A percentile compares a stretch with the other conserved stretches of the same genome.
phyloP scores from a whole-genome alignment of 352 stramenopile genomes.

The Pythium oligandrum region DNA sequence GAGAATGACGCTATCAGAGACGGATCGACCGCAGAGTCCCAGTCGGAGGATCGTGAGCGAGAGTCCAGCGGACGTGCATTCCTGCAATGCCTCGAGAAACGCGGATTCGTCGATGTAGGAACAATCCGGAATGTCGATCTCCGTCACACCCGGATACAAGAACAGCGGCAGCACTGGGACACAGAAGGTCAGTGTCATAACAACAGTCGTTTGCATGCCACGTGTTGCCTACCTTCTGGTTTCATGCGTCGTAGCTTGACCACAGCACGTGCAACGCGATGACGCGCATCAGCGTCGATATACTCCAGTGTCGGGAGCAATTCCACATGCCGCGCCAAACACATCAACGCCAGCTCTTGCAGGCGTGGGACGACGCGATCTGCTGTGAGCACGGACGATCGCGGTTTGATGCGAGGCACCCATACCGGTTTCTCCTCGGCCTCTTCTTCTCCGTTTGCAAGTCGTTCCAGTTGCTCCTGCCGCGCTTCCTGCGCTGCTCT shows the following conservation, averaged over 20 bases:
- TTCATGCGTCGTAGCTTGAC: constrained; percentile 58
- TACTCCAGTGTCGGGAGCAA: constrained; percentile 66
- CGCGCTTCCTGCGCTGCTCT: constrained; percentile 53
- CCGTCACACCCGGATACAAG: constrained; percentile 72
- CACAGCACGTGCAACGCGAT: constrained; percentile 51
- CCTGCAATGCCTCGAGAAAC: constrained; percentile 46
- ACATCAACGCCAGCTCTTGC: constrained; percentile 46
- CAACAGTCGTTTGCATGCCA: constrained; percentile 1
- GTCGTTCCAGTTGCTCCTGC: constrained; percentile 42
- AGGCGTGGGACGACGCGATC: constrained; percentile 47
- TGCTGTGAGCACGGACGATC: constrained; percentile 37
- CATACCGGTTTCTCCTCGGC: constrained; percentile 29
- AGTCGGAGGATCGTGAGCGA: constrained; percentile 52
- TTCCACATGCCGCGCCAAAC: constrained; percentile 58
- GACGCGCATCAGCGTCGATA: constrained; percentile 53
- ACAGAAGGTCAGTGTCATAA: not conserved
- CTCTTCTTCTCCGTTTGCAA: constrained; percentile 19
- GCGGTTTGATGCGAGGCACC: constrained; percentile 45
- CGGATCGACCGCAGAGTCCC: constrained; percentile 68
- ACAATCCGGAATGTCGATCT: constrained; percentile 81
- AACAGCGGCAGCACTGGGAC: constrained; percentile 64
- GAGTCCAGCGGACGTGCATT: constrained; percentile 36
- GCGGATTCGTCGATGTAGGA: constrained; percentile 74
- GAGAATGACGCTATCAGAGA: constrained; percentile 67
- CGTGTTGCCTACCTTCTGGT: constrained; percentile 28